Percentiles rank a stretch among this genome's conserved stretches.
Evolutionary conservation across 1,139 yeast genomes (phyloP).

Genomic region (Suhomyces bribrorum): DNA sequence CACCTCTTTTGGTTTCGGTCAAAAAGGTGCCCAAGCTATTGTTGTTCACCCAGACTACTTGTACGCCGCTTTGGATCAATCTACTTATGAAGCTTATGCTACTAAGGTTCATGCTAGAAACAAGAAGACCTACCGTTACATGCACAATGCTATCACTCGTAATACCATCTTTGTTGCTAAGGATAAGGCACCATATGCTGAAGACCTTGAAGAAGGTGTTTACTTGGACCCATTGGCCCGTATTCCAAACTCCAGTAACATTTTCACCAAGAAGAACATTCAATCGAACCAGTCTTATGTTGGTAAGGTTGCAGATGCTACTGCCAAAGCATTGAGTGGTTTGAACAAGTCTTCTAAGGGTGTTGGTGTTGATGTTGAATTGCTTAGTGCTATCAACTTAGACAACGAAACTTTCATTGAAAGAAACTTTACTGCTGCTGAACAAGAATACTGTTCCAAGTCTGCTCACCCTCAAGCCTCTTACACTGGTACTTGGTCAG

Average conservation of each 20-base stretch:
- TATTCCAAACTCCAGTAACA: constrained; percentile 55
- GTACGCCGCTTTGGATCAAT: constrained; percentile 74
- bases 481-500: constrained; percentile 98
- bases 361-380: constrained; percentile 97
- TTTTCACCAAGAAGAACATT: constrained; percentile 46
- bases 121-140: constrained; percentile 89
- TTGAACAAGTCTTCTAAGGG: constrained; percentile 58
- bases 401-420: constrained; percentile 86
- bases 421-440: constrained; percentile 84
- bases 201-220: constrained; percentile 82
- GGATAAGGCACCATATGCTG: constrained; percentile 89
- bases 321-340: constrained; percentile 51
- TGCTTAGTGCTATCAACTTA: constrained; percentile 74
- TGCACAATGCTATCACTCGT: constrained; percentile 92
- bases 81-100: constrained; percentile 68
- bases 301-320: constrained; percentile 39
- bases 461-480: constrained; percentile 85
- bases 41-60: constrained; percentile 92
- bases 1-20: constrained; percentile 98
- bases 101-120: constrained; percentile 76
- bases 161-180: constrained; percentile 91
- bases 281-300: constrained; percentile 40
- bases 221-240: constrained; percentile 97
- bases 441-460: constrained; percentile 71
- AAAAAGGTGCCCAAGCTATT: constrained; percentile 97